These are phyloP conservation scores for Penicillium rolfsii DNA, from an alignment of 2,329 filamentous ascomycete genomes.

Conservation along the genomic window DNA sequence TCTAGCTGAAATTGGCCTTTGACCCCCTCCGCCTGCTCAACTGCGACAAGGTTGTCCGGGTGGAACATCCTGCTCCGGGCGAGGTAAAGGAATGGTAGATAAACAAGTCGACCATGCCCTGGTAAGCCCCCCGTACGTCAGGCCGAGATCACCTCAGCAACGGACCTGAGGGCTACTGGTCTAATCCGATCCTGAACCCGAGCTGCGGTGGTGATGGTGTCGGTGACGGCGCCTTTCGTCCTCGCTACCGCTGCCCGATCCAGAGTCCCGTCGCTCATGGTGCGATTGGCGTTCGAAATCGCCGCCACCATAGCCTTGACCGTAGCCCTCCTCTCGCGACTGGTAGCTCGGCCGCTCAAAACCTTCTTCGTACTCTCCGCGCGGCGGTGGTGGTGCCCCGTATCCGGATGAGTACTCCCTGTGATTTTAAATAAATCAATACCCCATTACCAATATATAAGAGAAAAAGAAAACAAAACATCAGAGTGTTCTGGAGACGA, in stretches of 20 bases:
- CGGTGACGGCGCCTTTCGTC: conserved; percentile 19
- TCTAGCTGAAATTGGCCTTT: conserved; percentile 64
- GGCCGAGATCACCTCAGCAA: neutral
- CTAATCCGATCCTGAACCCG: conserved; percentile 28
- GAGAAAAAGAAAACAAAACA: neutral
- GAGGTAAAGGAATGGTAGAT: conserved; percentile 54
- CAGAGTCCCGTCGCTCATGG: conserved; percentile 29
- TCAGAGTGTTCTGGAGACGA: neutral
- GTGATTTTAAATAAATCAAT: conserved; percentile 15
- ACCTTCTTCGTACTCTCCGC: conserved; percentile 21
- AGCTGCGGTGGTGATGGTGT: conserved; percentile 27
- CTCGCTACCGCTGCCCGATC: conserved; percentile 29
- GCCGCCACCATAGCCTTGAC: conserved; percentile 18
- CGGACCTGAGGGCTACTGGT: neutral
- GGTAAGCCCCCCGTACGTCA: neutral
- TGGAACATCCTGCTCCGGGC: conserved; percentile 53
- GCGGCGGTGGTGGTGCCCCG: conserved; percentile 18
- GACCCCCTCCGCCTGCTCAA: conserved; percentile 69
- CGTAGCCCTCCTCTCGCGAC: conserved; percentile 22
- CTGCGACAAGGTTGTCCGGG: conserved; percentile 67
- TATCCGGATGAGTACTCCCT: conserved; percentile 29
- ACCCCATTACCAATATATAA: conserved; percentile 8
- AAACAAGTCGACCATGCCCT: neutral
- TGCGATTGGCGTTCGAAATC: conserved; percentile 28
- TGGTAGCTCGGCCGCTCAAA: conserved; percentile 20